These are phyloP conservation scores for Skeletonema costatum DNA, from an alignment of 108 stramenopile species.

Conservation along the genomic window DNA sequence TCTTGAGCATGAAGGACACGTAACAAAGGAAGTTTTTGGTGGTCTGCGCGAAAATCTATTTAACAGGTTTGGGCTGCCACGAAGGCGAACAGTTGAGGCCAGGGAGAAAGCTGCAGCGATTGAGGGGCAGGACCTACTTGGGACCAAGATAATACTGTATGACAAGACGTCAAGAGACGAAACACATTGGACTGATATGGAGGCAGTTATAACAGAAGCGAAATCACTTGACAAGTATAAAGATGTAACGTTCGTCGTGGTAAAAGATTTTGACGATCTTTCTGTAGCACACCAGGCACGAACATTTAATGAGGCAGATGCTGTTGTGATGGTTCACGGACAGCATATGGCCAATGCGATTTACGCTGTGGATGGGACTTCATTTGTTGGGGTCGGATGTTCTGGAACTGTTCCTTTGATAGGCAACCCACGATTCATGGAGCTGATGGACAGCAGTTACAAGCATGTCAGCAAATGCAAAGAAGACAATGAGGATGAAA, in stretches of 20 bases:
- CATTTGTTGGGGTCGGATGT: slow-evolving; percentile 47
- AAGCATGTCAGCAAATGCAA: slow-evolving; percentile 25
- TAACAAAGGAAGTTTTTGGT: slow-evolving; percentile 27
- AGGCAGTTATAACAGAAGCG: slow-evolving; percentile 30
- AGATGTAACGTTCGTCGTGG: slow-evolving; percentile 32
- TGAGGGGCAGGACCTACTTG: slow-evolving; percentile 1
- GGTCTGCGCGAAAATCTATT: slow-evolving; percentile 37
- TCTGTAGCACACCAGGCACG: slow-evolving; percentile 43
- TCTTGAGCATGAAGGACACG: slow-evolving; percentile 19
- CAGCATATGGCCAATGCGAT: slow-evolving; percentile 44
- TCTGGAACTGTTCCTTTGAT: slow-evolving; percentile 18
- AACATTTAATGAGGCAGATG: slow-evolving; percentile 41
- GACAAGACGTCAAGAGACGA: slow-evolving; percentile 33
- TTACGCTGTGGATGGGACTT: slow-evolving; percentile 45
- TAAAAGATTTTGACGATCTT: slow-evolving; percentile 30
- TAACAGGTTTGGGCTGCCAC: slow-evolving; percentile 32
- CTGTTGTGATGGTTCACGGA: slow-evolving; percentile 47
- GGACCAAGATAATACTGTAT: slow-evolving; percentile 44
- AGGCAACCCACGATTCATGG: slow-evolving; percentile 39
- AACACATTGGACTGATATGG: slow-evolving; percentile 41
- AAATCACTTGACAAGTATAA: slow-evolving; percentile 32
- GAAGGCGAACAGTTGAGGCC: slow-evolving; percentile 22
- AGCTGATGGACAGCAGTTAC: slow-evolving; percentile 37
- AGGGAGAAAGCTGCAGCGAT: slow-evolving; percentile 1
- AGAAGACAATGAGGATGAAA: background rate